Evolutionary conservation across 345 rosid genomes (phyloP), one percentile per base, ranked within the genome.

Genomic region (Dovyalis caffra): DNA sequence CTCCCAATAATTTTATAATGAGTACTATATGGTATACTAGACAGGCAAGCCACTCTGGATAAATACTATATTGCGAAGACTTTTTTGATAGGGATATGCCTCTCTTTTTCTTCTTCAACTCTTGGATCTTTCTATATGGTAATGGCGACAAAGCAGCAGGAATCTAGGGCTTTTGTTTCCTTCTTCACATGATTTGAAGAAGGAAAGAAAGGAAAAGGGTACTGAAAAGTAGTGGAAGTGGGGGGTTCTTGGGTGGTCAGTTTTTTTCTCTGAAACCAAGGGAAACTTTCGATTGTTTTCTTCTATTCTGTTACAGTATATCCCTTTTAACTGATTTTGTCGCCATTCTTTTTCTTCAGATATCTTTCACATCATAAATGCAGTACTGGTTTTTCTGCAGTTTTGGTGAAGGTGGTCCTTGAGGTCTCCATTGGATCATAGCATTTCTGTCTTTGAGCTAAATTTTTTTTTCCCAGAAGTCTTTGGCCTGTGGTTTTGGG

Each of bases 101-200:
- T 71, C 32, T 26, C 33, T 49, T 16, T 70, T 34, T 68, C 64
- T 35, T 56, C 28, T 75, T 67, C 62, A 62, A 71, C 51, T 67
- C 69, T 45, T 68, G 29, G 56, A 76, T 69, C 66, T 66, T 69
- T 32, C 69, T 20, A 1, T n/a, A 6, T 73, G 62, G 53, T 51
- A 68, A 76, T 74, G 85, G 79, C 74, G 85, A 81, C 80, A 82
- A 81, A 74, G 60, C 62, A 75, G 82, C 82, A 80, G 83, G 88
- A 86, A 88, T 90, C 87, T 65, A 76, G 87, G 73, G 77, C 66
- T 83, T 70, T 84, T 77, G 87, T 74, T 83, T 82, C 80, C 81
- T 75, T 65, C 56, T 79, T 86, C 74, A 38, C 40, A 69, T 64
- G 70, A 66, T 75, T 69, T 66, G 72, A 74, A 45, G 64, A 74